Evolutionary conservation across 192 early-diverging fungal genomes (phyloP), one percentile per base, ranked within the genome.

Genomic region (Coemansia sp.): DNA sequence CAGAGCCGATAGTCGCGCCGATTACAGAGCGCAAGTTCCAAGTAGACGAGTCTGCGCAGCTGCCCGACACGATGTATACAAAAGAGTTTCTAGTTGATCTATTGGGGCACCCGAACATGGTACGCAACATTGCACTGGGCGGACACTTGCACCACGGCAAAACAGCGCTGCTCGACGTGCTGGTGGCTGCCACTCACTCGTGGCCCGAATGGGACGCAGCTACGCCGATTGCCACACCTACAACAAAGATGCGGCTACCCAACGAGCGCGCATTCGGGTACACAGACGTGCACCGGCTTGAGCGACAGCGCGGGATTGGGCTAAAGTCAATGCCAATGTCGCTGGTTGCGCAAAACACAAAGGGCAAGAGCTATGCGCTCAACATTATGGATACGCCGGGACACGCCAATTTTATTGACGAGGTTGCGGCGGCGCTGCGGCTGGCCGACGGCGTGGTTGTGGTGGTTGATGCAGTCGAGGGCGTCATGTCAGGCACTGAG

Each of bases 61-160:
- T 97, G 57, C 97, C 95, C 1, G 81, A 82, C 20, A 99, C 95
- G 9, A 69, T 72, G 34, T 97, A 88, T 77, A 85, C 86, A 60
- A 97, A 97, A 82, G 93, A 96, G 90, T 94, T 89, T 61, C 84
- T 95, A 70, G 87, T 91, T 42, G 90, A 92, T 74, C 79, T 94
- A 42, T 84, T 90, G 77, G 87, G 84, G 20, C 87, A 87, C 72
- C 94, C 94, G 4, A 85, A 87, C 19, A 83, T 94, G 52, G 82
- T 91, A 50, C 86, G 97, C 62, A 99, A 97, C 65, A 78, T 99
- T 28, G 90, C 90, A 8, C 68, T 99, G 55, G 88, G 93, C 2
- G 97, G 97, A 22, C 95, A 98, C 75, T 81, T 99, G 62, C 95
- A 97, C 68, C 97, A 99, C 72, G 97, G 97, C 58, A 99, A 99